These are phyloP conservation scores for Tulasnella sp. DNA, from an alignment of 768 basidiomycete genomes.

Conservation along the genomic window DNA sequence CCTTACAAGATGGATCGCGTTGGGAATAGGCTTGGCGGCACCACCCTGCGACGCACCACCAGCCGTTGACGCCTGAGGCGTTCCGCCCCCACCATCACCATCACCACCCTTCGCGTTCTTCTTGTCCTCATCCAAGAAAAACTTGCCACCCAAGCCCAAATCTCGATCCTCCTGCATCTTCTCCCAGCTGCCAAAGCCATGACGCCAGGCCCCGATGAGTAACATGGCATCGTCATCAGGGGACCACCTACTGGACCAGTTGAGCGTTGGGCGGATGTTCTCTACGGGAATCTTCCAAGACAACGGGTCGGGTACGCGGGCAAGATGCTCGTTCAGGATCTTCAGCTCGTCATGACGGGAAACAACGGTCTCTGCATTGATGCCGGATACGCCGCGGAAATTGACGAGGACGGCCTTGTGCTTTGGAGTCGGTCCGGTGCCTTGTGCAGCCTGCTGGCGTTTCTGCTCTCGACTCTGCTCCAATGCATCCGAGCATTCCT, in stretches of 20 bases:
- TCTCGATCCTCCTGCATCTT: conserved; percentile 79
- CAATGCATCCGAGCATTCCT: conserved; percentile 72
- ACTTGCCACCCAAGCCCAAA: conserved; percentile 79
- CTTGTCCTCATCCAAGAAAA: conserved; percentile 97
- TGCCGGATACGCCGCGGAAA: conserved; percentile 79
- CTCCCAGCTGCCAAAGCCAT: conserved; percentile 98
- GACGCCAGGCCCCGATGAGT: conserved; percentile 81
- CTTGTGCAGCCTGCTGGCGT: conserved; percentile 59
- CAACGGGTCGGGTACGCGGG: conserved; percentile 61
- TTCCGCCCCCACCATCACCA: not conserved
- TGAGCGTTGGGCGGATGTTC: conserved; percentile 84
- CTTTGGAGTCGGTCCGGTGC: conserved; percentile 87
- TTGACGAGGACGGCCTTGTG: conserved; percentile 94
- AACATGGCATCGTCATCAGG: conserved; percentile 89
- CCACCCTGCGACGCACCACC: conserved; percentile 25
- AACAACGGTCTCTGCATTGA: conserved; percentile 96
- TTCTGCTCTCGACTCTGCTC: conserved; percentile 76
- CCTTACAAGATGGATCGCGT: conserved; percentile 95
- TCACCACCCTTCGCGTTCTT: conserved; percentile 59
- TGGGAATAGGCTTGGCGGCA: conserved; percentile 74
- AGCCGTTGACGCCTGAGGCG: not conserved
- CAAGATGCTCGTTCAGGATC: conserved; percentile 72
- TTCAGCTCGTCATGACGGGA: conserved; percentile 81
- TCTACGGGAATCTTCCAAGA: conserved; percentile 86
- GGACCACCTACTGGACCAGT: conserved; percentile 96